Evolutionary conservation across 1,284 basidiomycete genomes (phyloP), one percentile per base, ranked within the genome.

Genomic region (Boletus calvinii): DNA sequence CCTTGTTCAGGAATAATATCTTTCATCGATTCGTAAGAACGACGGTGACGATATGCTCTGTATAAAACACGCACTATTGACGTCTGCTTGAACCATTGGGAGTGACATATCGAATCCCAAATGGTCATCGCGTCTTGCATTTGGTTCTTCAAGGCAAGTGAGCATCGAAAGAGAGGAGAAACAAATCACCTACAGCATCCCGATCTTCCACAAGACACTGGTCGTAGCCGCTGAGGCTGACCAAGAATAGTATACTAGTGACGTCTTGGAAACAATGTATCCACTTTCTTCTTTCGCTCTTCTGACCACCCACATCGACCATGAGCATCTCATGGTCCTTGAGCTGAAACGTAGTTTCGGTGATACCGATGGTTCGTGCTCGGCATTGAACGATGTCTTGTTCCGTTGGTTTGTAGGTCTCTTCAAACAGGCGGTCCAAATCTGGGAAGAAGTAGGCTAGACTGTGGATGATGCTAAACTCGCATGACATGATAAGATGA

Each of bases 71-170:
- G 46, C 58, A 92, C 91, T 61, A 96, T 93, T 4, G 92, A 93
- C 1, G 94, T 94, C 59, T 87, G 81, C 67, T 87, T 84, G 73
- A 98, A 97, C 93, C 94, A 93, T 62, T 92, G 90, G 20, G 90
- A 92, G 67, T 92, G 90, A 73, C 90, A 91, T 76, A 94, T 92
- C 39, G 92, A 94, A 65, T 95, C 93, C 84, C 93, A 97, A 43
- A 97, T 92, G 45, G 92, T 92, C 80, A 97, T 86, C 1, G 94
- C 91, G 63, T 96, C 94, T 73, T 94, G 89, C 93, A 97, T 96
- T 86, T 90, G 92, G 71, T 92, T 94, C 89, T 92, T 61, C 11
- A 55, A 29, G n/a, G 38, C 7, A 42, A n/a, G 34, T 50, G 34
- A 54, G 46, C 12, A 15, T 30, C 20, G 26, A 45, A 39, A 40